phyloP scores from a whole-genome alignment of 768 basidiomycete species.

The Sistotremastrum suecicum region DNA sequence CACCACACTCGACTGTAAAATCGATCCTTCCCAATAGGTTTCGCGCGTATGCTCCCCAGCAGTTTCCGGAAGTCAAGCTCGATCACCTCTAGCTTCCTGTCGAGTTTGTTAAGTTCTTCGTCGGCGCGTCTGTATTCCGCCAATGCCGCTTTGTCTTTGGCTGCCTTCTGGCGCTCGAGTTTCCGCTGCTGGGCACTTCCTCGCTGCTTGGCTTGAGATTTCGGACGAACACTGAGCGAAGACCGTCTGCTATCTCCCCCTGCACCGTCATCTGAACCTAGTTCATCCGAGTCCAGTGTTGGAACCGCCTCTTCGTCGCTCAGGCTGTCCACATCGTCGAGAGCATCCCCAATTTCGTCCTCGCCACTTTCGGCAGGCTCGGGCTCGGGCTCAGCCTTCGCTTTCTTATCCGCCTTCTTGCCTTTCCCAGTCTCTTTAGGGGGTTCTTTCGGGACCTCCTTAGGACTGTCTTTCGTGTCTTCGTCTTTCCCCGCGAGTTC shows the following conservation, averaged over 20 bases:
- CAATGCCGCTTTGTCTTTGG: slow-evolving; percentile 65
- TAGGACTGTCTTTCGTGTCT: slow-evolving; percentile 11
- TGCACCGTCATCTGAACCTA: slow-evolving; percentile 29
- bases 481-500: slow-evolving; percentile 39
- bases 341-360: slow-evolving; percentile 41
- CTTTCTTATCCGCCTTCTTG: slow-evolving; percentile 4
- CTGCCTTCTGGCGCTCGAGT: slow-evolving; percentile 61
- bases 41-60: slow-evolving; percentile 70
- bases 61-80: slow-evolving; percentile 92
- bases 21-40: slow-evolving; percentile 81
- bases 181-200: slow-evolving; percentile 70
- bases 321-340: slow-evolving; percentile 57
- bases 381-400: background rate
- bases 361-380: slow-evolving; percentile 23
- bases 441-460: slow-evolving; percentile 1
- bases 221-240: slow-evolving; percentile 33
- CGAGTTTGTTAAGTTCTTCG: slow-evolving; percentile 77
- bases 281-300: slow-evolving; percentile 49
- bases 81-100: slow-evolving; percentile 69
- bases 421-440: slow-evolving; percentile 22
- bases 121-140: slow-evolving; percentile 75
- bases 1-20: slow-evolving; percentile 97
- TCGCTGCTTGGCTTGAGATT: slow-evolving; percentile 28
- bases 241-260: slow-evolving; percentile 27
- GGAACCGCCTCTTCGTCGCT: slow-evolving; percentile 42